Base-by-base conservation (phyloP, 345 rosid genomes). In the Rubroshorea leprosula region DNA sequence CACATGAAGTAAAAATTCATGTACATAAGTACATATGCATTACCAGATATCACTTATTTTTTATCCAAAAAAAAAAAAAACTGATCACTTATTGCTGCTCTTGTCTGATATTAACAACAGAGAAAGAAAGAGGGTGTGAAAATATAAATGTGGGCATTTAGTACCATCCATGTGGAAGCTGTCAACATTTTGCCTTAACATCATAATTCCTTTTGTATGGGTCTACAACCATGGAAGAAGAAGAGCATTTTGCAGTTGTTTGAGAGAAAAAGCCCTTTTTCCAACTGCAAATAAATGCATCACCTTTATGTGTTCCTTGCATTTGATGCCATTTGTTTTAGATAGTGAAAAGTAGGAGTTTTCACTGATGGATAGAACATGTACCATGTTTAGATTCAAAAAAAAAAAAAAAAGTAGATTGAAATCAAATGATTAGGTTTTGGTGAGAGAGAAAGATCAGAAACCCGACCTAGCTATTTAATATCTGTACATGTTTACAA, bases 371-470 rank as follows among this genome's bases (percentile, higher is more conserved):
- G 67, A 65, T 75, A 70, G 18, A 69, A 66, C 72, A 64, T 57
- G 72, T 69, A 44, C 72, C 45, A 63, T 63, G 74, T 61, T 66
- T 45, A 43, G 43, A 23, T 51, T 60, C 55, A 60, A 57, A 38
- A 31, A 31, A 41, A n/a, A n/a, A n/a, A n/a, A n/a, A n/a, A n/a
- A n/a, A n/a, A n/a, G 35, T 12, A 11, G 54, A 53, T 19, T 57
- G 49, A 73, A 70, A 63, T 63, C 77, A 68, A 74, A 74, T 72
- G 77, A 74, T 78, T 78, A 74, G 71, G 15, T 17, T 10, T n/a
- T n/a, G n/a, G n/a, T n/a, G 39, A 31, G 52, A 59, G 50, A 52
- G 56, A 53, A 5, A 27, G 19, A 24, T n/a, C n/a, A n/a, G n/a
- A n/a, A n/a, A n/a, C n/a, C n/a, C n/a, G n/a, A n/a, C n/a, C n/a